phyloP scores from a whole-genome alignment of 2,329 filamentous ascomycete species.

The Botrytis porri region DNA sequence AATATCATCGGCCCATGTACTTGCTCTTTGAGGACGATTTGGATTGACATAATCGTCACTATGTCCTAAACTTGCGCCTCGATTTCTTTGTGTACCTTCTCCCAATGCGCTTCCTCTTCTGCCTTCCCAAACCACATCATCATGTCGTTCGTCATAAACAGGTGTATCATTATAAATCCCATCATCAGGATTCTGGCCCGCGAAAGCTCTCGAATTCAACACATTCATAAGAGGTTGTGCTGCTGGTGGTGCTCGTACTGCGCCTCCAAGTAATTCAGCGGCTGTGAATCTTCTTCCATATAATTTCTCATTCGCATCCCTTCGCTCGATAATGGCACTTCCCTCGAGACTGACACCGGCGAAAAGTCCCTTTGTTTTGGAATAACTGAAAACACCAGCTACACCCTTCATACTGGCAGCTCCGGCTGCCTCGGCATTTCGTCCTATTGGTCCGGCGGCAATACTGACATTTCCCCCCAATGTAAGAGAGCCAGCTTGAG shows the following conservation, averaged over 20 bases:
- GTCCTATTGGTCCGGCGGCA: constrained; percentile 86
- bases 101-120: constrained; percentile 67
- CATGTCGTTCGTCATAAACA: constrained; percentile 79
- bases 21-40: constrained; percentile 58
- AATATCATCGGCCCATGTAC: constrained; percentile 72
- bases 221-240: constrained; percentile 82
- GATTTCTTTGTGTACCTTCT: constrained; percentile 57
- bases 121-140: constrained; percentile 82
- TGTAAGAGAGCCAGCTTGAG: constrained; percentile 85
- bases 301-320: constrained; percentile 95
- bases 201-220: constrained; percentile 81
- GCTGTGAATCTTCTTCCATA: constrained; percentile 84
- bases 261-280: constrained; percentile 74
- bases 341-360: constrained; percentile 94
- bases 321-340: constrained; percentile 86
- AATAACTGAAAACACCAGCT: constrained; percentile 93
- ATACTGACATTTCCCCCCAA: constrained; percentile 95
- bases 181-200: constrained; percentile 59
- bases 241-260: constrained; percentile 72
- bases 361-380: constrained; percentile 95
- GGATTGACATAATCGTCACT: constrained; percentile 49
- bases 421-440: constrained; percentile 94
- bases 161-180: constrained; percentile 91
- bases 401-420: constrained; percentile 87
- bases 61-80: constrained; percentile 40